Evolutionary conservation across 1,284 basidiomycete genomes (phyloP), one percentile per base, ranked within the genome.

Genomic region (Cutaneotrichosporon spelunceum): DNA sequence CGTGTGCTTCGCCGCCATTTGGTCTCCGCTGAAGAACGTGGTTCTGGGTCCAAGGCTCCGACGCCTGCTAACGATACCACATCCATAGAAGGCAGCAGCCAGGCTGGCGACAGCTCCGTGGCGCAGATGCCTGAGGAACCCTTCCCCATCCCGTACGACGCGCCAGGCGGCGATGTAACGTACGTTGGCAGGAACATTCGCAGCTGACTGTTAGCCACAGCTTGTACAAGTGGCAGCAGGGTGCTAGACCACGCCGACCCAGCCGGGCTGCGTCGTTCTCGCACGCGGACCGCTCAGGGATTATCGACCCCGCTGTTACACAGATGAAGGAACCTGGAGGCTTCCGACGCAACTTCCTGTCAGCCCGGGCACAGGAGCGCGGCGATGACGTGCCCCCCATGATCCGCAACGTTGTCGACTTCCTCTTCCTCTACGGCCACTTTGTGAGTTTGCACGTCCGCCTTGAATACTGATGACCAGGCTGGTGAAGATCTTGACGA

Each of bases 401-500:
- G 72, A 80, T 89, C 14, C 86, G 88, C 70, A 93, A 90, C 72
- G 94, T 96, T 67, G 88, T 96, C 67, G 93, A 96, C 72, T 97
- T 96, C 73, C 80, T 97, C 56, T 90, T 89, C 70, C 83, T 96
- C 30, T 96, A 91, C 71, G 93, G 93, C 7, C 93, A 96, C 77
- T 96, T 95, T 73, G 93, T 93, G 69, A 81, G 91, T 82, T 7
- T 19, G 19, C 1, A 9, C 3, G 1, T 4, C 5, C 14, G 8
- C 2, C 36, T n/a, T 11, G 19, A 6, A 59, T 63, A 26, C 63
- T 59, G 13, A 47, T 39, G 2, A 21, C 34, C 68, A 93, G 91
- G 91, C 91, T 39, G 93, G 93, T 72, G 93, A 96, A 83, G 93
- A 96, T 68, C 84, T 96, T 2, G 92, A 94, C 71, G 93, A 95